A percentile compares a stretch with the other conserved stretches of the same genome.
These are phyloP conservation scores for Kodamaea laetipori DNA, from an alignment of 805 yeast species.

Conservation along the genomic window DNA sequence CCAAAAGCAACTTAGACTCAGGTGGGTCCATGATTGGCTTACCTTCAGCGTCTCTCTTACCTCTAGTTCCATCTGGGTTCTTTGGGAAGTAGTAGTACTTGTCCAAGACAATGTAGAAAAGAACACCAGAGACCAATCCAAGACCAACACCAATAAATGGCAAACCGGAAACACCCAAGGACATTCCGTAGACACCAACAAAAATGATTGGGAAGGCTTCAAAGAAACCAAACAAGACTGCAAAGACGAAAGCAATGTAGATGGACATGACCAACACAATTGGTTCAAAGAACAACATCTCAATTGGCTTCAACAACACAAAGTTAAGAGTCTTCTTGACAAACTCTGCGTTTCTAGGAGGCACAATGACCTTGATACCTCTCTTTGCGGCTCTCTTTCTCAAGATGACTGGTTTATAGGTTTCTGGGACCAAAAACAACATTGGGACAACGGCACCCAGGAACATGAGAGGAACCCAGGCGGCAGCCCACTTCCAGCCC, in stretches of 20 bases:
- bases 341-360: constrained; percentile 34
- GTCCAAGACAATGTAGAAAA: constrained; percentile 53
- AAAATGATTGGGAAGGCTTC: constrained; percentile 79
- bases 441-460: constrained; percentile 59
- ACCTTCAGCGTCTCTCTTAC: constrained; percentile 58
- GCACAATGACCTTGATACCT: constrained; percentile 48
- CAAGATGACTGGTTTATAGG: constrained; percentile 70
- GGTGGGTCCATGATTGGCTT: constrained; percentile 57
- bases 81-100: constrained; percentile 51
- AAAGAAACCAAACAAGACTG: constrained; percentile 76
- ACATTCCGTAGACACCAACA: constrained; percentile 63
- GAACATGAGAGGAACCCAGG: constrained; percentile 72
- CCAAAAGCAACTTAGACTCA: constrained; percentile 59
- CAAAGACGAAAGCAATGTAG: constrained; percentile 74
- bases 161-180: constrained; percentile 62
- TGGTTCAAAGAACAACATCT: constrained; percentile 73
- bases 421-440: constrained; percentile 62
- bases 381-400: constrained; percentile 60
- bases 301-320: constrained; percentile 61
- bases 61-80: constrained; percentile 62
- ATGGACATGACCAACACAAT: constrained; percentile 69
- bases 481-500: constrained; percentile 67
- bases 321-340: constrained; percentile 49
- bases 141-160: constrained; percentile 73
- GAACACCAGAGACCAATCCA: constrained; percentile 61